phyloP scores from a whole-genome alignment of 176 grass and related monocot species.

The Oryza coarctata region DNA sequence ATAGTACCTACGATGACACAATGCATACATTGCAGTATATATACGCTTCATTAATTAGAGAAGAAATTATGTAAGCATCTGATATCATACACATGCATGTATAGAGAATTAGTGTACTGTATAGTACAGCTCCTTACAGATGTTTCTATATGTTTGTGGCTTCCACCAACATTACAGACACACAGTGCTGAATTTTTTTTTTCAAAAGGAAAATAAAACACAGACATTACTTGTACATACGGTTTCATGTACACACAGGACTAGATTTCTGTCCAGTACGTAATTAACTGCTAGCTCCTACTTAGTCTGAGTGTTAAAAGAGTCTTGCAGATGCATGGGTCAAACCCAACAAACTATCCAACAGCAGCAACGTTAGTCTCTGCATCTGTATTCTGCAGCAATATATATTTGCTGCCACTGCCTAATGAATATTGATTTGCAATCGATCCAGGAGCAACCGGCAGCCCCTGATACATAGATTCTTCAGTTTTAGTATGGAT shows the following conservation, averaged over 20 bases:
- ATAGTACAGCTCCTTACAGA: not conserved
- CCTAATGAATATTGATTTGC: no score
- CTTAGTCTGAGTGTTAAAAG: not conserved
- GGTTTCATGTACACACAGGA: no score
- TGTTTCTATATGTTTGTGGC: not conserved
- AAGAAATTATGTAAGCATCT: not conserved
- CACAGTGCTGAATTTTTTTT: not conserved
- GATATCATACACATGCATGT: slow-evolving; percentile 1
- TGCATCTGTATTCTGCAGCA: no score
- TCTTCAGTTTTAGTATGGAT: not conserved
- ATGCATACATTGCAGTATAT: not conserved
- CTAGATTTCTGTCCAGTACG: no score
- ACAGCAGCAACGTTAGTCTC: no score
- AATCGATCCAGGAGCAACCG: no score
- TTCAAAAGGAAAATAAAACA: not conserved
- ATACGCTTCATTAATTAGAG: not conserved
- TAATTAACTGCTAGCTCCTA: not conserved
- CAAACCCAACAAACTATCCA: not conserved
- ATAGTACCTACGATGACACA: not conserved
- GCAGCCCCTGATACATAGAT: no score
- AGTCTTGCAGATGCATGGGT: not conserved
- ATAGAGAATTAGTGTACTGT: not conserved
- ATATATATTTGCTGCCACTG: no score
- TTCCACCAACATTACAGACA: not conserved
- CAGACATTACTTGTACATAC: no score